Evolutionary conservation across 2,329 filamentous ascomycete species (phyloP).

Genomic region (Cyanodermella asteris): DNA sequence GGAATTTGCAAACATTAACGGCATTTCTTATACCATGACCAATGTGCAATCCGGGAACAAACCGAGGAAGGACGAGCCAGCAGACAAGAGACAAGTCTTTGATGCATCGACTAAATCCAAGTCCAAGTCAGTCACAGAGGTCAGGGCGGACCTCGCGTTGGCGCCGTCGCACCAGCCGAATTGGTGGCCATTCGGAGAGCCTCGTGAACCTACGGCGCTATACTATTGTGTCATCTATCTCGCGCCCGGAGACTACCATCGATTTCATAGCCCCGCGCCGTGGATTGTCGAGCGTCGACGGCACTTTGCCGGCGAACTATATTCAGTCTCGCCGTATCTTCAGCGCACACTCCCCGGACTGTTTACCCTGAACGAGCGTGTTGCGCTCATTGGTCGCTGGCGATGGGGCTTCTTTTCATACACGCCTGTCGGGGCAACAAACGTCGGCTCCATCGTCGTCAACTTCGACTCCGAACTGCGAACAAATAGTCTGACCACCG

Average conservation of each 20-base stretch:
- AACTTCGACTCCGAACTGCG: conserved; percentile 91
- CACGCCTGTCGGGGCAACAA: conserved; percentile 87
- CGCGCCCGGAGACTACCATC: conserved; percentile 92
- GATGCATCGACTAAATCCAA: conserved; percentile 54
- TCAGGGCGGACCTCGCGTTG: conserved; percentile 61
- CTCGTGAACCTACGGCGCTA: conserved; percentile 37
- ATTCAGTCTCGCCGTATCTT: conserved; percentile 83
- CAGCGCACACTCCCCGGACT: conserved; percentile 80
- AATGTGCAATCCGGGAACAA: conserved; percentile 52
- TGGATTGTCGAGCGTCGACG: conserved; percentile 89
- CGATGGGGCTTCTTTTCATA: conserved; percentile 95
- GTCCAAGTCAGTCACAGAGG: conserved; percentile 56
- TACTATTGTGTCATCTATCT: conserved; percentile 94
- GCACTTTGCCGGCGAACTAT: conserved; percentile 95
- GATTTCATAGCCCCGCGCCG: conserved; percentile 83
- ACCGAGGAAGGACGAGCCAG: conserved; percentile 16
- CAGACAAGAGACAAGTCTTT: conserved; percentile 28
- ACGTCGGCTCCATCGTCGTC: conserved; percentile 88
- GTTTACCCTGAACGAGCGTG: conserved; percentile 90
- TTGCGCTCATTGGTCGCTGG: conserved; percentile 84
- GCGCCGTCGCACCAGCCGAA: conserved; percentile 33
- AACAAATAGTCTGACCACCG: conserved; percentile 77
- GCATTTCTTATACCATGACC: conserved; percentile 84
- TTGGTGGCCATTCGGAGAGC: conserved; percentile 36
- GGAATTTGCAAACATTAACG: conserved; percentile 85